Evolutionary conservation across 805 yeast genomes (phyloP), one percentile per base, ranked within the genome.

Genomic region (Candida germanica): DNA sequence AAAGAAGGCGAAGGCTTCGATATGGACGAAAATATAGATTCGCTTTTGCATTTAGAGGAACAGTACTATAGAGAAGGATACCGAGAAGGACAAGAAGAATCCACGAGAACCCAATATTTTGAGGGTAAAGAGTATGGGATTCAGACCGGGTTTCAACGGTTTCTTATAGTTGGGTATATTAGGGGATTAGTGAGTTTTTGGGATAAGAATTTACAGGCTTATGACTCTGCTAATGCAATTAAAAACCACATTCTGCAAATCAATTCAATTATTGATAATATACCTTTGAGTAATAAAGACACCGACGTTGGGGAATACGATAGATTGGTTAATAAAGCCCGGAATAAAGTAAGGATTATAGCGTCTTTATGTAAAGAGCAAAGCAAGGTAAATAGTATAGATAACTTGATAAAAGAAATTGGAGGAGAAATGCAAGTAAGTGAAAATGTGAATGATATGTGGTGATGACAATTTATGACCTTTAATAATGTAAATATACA

Each of bases 111-210:
- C 28, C 88, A 87, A 31, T 68, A 60, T 34, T 45, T 67, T 2
- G 96, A 88, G 53, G 97, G 96, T 1, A 83, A 81, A 51, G 87
- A 86, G 51, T 80, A 79, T 46, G 98, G 98, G 0, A 69, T 79
- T 28, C 93, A 83, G 52, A 80, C 84, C 0, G 87, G 87, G 0
- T 83, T 78, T 49, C 93, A 83, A 56, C 60, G 85, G 40, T 81
- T 75, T 48, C 46, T 86, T 2, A 53, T 85, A 0, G 53, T 88
- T 1, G 97, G 97, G 0, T 80, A 84, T 38, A 66, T 83, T 26
- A 54, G 69, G 37, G 80, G 83, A 12, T 49, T 80, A 26, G 53
- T 74, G 14, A 57, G 59, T 11, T 52, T 59, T 6, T 59, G 79
- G 69, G 57, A 51, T 13, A 23, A 33, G 6, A 39, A 53, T 19